phyloP scores from a whole-genome alignment of 1,284 basidiomycete genomes.

The Ceratobasidium sp. region DNA sequence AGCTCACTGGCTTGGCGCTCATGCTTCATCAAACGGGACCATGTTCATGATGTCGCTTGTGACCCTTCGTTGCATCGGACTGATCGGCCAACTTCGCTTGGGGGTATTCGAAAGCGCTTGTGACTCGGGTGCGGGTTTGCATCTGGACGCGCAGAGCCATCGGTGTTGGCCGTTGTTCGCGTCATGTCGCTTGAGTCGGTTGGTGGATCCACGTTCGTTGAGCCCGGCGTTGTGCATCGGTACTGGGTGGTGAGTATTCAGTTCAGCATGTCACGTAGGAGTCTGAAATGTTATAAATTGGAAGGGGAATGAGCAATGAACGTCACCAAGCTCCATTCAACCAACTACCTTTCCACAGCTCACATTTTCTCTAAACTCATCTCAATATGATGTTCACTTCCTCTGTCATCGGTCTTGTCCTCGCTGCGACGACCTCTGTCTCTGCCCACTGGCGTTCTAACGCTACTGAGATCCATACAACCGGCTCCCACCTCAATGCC shows the following conservation, averaged over 20 bases:
- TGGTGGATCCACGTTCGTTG: neutral
- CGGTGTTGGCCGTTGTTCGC: no score
- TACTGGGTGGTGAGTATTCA: no score
- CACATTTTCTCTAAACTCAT: neutral
- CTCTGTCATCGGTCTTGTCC: neutral
- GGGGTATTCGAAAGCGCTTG: no score
- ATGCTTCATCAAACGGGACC: no score
- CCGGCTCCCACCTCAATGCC: slow-evolving; percentile 12
- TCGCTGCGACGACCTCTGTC: neutral
- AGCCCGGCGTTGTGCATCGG: no score
- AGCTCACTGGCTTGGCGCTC: no score
- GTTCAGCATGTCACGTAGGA: neutral
- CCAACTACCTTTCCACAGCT: neutral
- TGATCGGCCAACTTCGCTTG: no score
- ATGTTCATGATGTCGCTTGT: no score
- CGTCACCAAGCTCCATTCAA: neutral
- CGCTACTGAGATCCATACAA: neutral
- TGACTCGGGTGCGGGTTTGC: no score
- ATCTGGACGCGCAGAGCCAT: no score
- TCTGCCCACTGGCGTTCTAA: slow-evolving; percentile 6
- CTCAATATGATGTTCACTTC: neutral
- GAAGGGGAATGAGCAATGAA: neutral
- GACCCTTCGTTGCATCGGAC: no score
- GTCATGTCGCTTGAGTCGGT: neutral
- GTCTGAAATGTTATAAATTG: neutral